A percentile compares a stretch with the other conserved stretches of the same genome.
These are phyloP conservation scores for Podosphaera xanthii DNA, from an alignment of 2,329 filamentous ascomycete genomes.

Conservation along the genomic window DNA sequence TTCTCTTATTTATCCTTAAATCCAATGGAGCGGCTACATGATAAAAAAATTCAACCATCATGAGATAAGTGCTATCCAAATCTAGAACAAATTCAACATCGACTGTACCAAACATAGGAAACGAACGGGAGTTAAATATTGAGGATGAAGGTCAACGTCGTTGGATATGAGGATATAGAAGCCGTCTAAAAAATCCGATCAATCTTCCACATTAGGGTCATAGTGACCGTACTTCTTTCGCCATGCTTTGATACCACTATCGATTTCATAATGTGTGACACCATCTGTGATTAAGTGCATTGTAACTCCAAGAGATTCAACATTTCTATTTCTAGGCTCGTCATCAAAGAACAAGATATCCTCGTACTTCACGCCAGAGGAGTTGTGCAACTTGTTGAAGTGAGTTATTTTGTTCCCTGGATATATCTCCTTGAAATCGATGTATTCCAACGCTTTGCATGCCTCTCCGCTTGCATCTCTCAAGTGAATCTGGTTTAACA, in stretches of 20 bases:
- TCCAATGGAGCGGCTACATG: too few relatives aligned
- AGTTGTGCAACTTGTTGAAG: slow-evolving; percentile 49
- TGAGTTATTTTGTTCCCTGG: slow-evolving; percentile 70
- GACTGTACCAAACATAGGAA: too few relatives aligned
- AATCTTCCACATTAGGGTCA: not conserved
- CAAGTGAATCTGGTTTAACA: slow-evolving; percentile 52
- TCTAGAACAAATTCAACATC: too few relatives aligned
- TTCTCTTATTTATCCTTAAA: too few relatives aligned
- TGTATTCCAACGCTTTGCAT: slow-evolving; percentile 29
- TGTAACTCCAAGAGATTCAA: slow-evolving; percentile 42
- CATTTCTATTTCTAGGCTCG: slow-evolving; percentile 66
- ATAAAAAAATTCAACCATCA: too few relatives aligned
- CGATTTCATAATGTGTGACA: slow-evolving; percentile 52
- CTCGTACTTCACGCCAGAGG: slow-evolving; percentile 46
- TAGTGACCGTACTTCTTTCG: slow-evolving; percentile 29
- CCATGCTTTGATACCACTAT: slow-evolving; percentile 63
- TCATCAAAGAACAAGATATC: slow-evolving; percentile 97
- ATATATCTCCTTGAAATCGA: slow-evolving; percentile 43
- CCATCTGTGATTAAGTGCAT: slow-evolving; percentile 63
- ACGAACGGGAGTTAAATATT: not conserved
- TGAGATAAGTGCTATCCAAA: too few relatives aligned
- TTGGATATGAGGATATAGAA: too few relatives aligned
- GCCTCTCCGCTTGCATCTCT: slow-evolving; percentile 15
- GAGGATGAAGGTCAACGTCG: not conserved
- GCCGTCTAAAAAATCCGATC: too few relatives aligned